phyloP scores from a whole-genome alignment of 352 stramenopile genomes.

The Pythium folliculosum region DNA sequence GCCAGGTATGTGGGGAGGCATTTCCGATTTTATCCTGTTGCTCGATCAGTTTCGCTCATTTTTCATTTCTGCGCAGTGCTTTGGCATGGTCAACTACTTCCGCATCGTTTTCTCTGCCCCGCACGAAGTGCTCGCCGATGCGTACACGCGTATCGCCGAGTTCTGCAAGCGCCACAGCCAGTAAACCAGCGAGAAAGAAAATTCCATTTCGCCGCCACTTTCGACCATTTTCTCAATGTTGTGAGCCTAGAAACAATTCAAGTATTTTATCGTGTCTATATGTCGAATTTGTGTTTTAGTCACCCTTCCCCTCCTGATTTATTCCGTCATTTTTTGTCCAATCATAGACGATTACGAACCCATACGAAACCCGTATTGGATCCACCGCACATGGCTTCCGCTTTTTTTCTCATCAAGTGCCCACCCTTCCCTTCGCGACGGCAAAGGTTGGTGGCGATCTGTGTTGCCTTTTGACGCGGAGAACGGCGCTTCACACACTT shows the following conservation, averaged over 20 bases:
- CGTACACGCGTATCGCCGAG: constrained; percentile 56
- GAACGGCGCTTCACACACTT: neutral
- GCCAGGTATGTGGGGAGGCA: constrained; percentile 41
- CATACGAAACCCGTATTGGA: constrained; percentile 11
- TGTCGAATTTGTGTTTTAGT: neutral
- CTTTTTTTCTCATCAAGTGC: constrained; percentile 12
- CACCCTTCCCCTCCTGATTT: constrained; percentile 25
- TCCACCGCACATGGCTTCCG: constrained; percentile 7
- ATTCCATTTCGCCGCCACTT: neutral
- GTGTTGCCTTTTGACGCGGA: neutral
- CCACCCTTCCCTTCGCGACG: neutral
- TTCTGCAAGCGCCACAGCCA: constrained; percentile 61
- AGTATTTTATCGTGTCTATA: constrained; percentile 3
- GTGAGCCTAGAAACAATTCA: constrained; percentile 11
- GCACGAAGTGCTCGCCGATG: constrained; percentile 61
- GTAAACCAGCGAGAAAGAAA: constrained; percentile 4
- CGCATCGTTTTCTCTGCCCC: constrained; percentile 74
- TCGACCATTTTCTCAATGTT: neutral
- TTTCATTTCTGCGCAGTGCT: constrained; percentile 33
- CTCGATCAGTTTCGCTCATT: neutral
- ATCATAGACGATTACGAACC: constrained; percentile 16
- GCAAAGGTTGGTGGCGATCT: neutral
- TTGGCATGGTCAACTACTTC: constrained; percentile 74
- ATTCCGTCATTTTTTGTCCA: constrained; percentile 20
- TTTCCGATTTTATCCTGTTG: neutral